Conservation (phyloP, 2,329 filamentous ascomycete genomes). For the Trichoderma oligosporum region DNA sequence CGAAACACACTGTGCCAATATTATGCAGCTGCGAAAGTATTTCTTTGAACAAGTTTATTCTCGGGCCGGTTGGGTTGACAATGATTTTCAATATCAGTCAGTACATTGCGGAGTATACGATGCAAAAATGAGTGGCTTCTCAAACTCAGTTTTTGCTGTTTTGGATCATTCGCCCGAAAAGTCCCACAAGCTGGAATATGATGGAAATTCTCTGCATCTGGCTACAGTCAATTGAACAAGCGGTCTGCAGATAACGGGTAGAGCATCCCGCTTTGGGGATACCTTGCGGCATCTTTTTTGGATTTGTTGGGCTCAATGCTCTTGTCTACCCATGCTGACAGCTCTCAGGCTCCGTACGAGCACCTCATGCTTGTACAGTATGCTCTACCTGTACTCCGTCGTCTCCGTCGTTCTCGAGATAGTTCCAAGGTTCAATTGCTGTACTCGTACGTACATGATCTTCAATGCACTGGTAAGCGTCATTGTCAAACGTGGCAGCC, state of each 20-base stretch:
- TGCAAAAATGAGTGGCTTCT: neutral
- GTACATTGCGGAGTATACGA: too few relatives aligned
- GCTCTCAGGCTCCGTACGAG: too few relatives aligned
- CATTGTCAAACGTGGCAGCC: slow-evolving; percentile 4
- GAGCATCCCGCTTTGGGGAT: neutral
- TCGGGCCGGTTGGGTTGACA: too few relatives aligned
- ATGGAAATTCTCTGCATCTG: neutral
- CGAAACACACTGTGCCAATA: too few relatives aligned
- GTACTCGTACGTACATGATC: neutral
- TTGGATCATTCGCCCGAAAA: neutral
- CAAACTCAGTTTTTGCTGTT: neutral
- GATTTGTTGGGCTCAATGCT: slow-evolving; percentile 11
- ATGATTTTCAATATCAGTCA: too few relatives aligned
- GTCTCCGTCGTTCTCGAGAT: too few relatives aligned
- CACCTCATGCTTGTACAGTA: too few relatives aligned
- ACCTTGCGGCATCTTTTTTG: neutral
- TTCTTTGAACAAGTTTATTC: too few relatives aligned
- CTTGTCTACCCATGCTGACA: too few relatives aligned
- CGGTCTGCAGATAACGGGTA: slow-evolving; percentile 7
- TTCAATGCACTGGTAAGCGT: neutral
- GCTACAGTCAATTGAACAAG: slow-evolving; percentile 1
- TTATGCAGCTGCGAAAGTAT: too few relatives aligned
- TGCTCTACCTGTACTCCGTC: too few relatives aligned
- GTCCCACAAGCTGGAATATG: neutral
- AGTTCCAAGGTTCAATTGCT: neutral